Percentiles rank a stretch among this genome's conserved stretches.
phyloP scores from a whole-genome alignment of 2,329 filamentous ascomycete species.

The Botryotinia narcissicola region DNA sequence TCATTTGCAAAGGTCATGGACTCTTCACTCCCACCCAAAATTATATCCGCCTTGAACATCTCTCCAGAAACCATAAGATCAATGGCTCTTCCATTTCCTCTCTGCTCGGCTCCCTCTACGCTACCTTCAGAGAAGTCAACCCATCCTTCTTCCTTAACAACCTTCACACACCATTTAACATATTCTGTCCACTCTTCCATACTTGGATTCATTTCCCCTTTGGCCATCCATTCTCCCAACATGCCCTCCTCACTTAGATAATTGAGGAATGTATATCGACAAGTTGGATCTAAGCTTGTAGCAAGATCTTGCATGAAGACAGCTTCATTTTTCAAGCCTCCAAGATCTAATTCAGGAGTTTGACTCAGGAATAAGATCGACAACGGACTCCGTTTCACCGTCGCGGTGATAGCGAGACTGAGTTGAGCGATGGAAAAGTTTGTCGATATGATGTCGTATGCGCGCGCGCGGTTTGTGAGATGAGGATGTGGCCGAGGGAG shows the following conservation, averaged over 20 bases:
- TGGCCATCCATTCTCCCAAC: slow-evolving; percentile 12
- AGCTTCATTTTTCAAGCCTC: background rate
- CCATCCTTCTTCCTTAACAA: background rate
- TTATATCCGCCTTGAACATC: slow-evolving; percentile 3
- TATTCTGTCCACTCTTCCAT: slow-evolving; percentile 10
- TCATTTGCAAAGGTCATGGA: background rate
- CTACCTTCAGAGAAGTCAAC: background rate
- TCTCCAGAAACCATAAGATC: slow-evolving; percentile 9
- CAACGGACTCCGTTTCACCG: background rate
- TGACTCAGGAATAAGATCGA: background rate
- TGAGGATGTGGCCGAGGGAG: background rate
- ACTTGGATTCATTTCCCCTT: slow-evolving; percentile 4
- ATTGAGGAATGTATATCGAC: slow-evolving; percentile 19
- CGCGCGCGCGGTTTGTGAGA: background rate
- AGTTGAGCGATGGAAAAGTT: slow-evolving; percentile 8
- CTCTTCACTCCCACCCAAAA: background rate
- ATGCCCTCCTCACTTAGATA: slow-evolving; percentile 12
- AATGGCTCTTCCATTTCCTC: background rate
- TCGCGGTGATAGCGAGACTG: slow-evolving; percentile 16
- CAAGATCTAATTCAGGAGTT: background rate
- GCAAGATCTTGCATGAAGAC: slow-evolving; percentile 17
- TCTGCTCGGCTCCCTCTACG: background rate
- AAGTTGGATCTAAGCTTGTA: slow-evolving; percentile 14
- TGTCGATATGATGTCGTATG: slow-evolving; percentile 15
- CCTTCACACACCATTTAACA: slow-evolving; percentile 2